phyloP scores from a whole-genome alignment of 2,329 filamentous ascomycete genomes.

The Beauveria australis region DNA sequence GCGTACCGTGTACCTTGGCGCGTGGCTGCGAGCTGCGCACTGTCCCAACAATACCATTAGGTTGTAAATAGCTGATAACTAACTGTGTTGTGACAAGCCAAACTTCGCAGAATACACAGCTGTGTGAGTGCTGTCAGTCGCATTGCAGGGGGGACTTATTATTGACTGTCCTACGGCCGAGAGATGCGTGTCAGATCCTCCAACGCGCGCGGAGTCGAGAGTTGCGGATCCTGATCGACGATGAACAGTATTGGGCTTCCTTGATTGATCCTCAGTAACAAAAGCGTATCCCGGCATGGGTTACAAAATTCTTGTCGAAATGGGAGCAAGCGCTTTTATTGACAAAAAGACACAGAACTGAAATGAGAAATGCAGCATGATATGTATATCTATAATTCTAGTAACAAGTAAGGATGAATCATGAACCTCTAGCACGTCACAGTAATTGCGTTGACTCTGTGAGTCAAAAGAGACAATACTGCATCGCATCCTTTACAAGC shows the following conservation, averaged over 20 bases:
- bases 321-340: background rate
- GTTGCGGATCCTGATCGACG: background rate
- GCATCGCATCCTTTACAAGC: background rate
- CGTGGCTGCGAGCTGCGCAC: background rate
- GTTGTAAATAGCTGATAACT: background rate
- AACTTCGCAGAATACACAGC: background rate
- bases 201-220: background rate
- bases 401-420: background rate
- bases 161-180: background rate
- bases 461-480: background rate
- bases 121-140: background rate
- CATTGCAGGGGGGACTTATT: background rate
- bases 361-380: background rate
- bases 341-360: background rate
- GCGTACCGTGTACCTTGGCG: background rate
- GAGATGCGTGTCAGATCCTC: background rate
- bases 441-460: background rate
- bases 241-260: background rate
- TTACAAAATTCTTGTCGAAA: background rate
- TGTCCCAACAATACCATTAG: background rate
- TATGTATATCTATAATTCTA: conserved; percentile 2
- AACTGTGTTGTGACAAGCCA: background rate
- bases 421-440: background rate
- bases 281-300: background rate
- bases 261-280: background rate